Base-by-base conservation (phyloP, 352 stramenopile species). In the Phytophthora capsici region DNA sequence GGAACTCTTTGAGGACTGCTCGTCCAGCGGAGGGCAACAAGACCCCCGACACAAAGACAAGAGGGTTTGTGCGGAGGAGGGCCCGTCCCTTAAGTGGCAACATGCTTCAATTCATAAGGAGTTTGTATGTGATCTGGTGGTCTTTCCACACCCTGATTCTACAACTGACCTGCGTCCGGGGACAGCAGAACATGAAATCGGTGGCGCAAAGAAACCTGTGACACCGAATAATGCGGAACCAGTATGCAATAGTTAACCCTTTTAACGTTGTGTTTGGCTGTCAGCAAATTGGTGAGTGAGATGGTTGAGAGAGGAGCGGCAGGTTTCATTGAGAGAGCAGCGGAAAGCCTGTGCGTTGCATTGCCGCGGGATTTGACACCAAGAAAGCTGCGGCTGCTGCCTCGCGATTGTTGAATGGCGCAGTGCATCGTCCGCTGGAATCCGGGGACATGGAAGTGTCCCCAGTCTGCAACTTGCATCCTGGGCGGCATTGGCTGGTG, bases 1-100 rank as follows among this genome's bases (percentile, higher is more conserved):
- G 52, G 57, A 73, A 57, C 57, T 72, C 63, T 73, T 76, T 76
- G 46, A 73, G 57, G 63, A 73, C 58, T 76, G 63, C 62, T 64
- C 43, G 57, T 69, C 58, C 67, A 43, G 65, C 32, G 38, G 54
- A 59, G 46, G 64, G 64, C 62, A 47, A 63, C 57, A 38, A 62
- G 57, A 41, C 58, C 53, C 48, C 22, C 45, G 43, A 49, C 34
- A 69, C 62, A 75, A 75, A 75, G 55, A 72, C 60, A 69, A 45
- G 52, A 69, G 48, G 14, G 14, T 53, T 68, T 67, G 67, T 69
- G 67, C 66, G 62, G 63, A 73, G 50, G 57, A 72, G 52, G 34
- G 52, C 23, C 8, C 25, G 44, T 66, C 63, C 43, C 63, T 66
- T 25, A 66, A 45, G 28, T 28, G 2, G 49, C 63, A 71, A 62